A percentile compares a stretch with the other conserved stretches of the same genome.
These are phyloP conservation scores for Lonicera japonica DNA, from an alignment of 129 eudicot genomes.

Conservation along the genomic window DNA sequence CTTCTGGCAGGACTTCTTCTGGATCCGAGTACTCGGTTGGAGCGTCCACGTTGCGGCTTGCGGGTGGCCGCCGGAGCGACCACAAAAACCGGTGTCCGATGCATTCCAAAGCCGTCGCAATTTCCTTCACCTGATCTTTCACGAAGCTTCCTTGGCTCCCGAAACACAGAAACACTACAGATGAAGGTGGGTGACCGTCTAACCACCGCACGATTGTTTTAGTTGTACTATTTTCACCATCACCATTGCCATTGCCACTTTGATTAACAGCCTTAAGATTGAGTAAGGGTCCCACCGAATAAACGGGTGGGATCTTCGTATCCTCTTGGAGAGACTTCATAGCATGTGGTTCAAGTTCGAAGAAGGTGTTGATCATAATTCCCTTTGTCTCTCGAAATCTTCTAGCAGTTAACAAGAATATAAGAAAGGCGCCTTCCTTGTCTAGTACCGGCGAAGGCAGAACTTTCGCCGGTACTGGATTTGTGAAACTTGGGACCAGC, in stretches of 20 bases:
- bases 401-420: neutral
- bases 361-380: constrained; percentile 29
- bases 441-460: constrained; percentile 3
- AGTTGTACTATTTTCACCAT: neutral
- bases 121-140: constrained; percentile 29
- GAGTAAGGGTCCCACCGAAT: constrained; percentile 35
- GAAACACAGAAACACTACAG: constrained; percentile 51
- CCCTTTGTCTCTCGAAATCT: constrained; percentile 18
- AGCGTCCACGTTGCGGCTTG: neutral
- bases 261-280: constrained; percentile 7
- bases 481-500: constrained; percentile 10
- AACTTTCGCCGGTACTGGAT: constrained; percentile 12
- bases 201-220: constrained; percentile 18
- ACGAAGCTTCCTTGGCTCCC: constrained; percentile 48
- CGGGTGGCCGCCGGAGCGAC: constrained; percentile 29
- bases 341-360: constrained; percentile 29
- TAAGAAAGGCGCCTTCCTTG: neutral
- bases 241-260: constrained; percentile 1
- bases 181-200: constrained; percentile 26
- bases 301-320: constrained; percentile 16
- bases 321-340: constrained; percentile 13
- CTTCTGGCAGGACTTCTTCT: constrained; percentile 29
- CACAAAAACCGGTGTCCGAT: constrained; percentile 33
- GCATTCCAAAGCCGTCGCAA: constrained; percentile 30
- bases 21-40: constrained; percentile 25